Base-by-base conservation (phyloP, 2,329 filamentous ascomycete species). In the Elsinoe australis region DNA sequence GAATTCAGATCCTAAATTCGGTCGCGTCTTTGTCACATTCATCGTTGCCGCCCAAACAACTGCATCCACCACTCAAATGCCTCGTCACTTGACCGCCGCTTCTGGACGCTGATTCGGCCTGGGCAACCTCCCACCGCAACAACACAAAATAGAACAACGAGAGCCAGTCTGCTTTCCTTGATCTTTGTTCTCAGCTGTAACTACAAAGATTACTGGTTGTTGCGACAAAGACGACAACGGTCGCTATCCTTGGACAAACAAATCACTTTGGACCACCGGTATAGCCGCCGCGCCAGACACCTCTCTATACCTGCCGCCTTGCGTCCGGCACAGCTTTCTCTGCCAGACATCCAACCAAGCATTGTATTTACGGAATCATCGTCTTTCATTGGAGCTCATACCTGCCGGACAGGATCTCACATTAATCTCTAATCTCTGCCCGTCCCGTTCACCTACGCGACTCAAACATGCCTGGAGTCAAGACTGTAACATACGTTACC, bases 401-500 rank as follows among this genome's bases (percentile, higher is more conserved):
- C n/a, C n/a, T n/a, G n/a, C n/a, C n/a, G n/a, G n/a, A n/a, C n/a
- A n/a, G n/a, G n/a, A n/a, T n/a, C n/a, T n/a, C n/a, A n/a, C n/a
- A n/a, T n/a, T n/a, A n/a, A n/a, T n/a, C n/a, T n/a, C n/a, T n/a
- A n/a, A n/a, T n/a, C n/a, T n/a, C n/a, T n/a, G n/a, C n/a, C n/a
- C n/a, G n/a, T n/a, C n/a, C n/a, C n/a, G n/a, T n/a, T n/a, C n/a
- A n/a, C n/a, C n/a, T n/a, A n/a, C n/a, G n/a, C n/a, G n/a, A n/a
- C n/a, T n/a, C n/a, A n/a, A n/a, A n/a, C n/a, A 54, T 54, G 52
- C 44, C 48, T 24, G 24, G 78, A 24, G 73, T 76, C 54, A 83
- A 94, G 67, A 90, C 86, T 42, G 81, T 95, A 57, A 89, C 87
- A 56, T 85, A 94, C 60, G 83, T 94, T 67, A 92, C 94, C 71